Evolutionary conservation across 2,329 filamentous ascomycete species (phyloP).

Genomic region (Ophiocordyceps australis): DNA sequence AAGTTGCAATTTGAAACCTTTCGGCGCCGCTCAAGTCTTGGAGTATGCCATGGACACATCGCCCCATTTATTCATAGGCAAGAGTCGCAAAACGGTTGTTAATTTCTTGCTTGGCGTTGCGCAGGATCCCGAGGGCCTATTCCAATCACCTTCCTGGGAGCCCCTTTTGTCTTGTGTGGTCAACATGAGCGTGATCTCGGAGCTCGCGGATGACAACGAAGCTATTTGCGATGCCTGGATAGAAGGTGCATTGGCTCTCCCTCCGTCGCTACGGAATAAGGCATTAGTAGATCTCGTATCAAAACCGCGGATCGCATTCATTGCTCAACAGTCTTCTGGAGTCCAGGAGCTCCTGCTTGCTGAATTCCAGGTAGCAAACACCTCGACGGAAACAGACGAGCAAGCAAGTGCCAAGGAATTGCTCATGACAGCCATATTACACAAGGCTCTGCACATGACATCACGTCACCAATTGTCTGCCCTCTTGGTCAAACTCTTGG

Average conservation of each 20-base stretch:
- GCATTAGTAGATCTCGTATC: conserved; percentile 28
- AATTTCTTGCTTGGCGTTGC: too few species aligned
- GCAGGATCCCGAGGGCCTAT: too few species aligned
- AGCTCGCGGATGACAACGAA: conserved; percentile 16
- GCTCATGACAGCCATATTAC: conserved; percentile 26
- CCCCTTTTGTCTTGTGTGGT: conserved; percentile 49
- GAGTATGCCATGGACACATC: conserved; percentile 17
- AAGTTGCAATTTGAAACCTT: conserved; percentile 36
- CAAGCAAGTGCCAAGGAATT: conserved; percentile 18
- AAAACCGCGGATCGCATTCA: conserved; percentile 16
- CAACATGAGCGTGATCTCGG: conserved; percentile 25
- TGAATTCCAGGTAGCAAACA: conserved; percentile 18
- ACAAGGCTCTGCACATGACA: conserved; percentile 18
- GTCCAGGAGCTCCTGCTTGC: conserved; percentile 30
- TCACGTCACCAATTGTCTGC: conserved; percentile 14
- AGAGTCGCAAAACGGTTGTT: conserved; percentile 10
- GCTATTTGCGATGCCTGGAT: conserved; percentile 26
- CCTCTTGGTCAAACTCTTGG: conserved; percentile 16
- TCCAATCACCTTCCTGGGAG: too few species aligned
- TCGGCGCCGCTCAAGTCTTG: conserved; percentile 30
- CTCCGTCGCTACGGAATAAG: conserved; percentile 7
- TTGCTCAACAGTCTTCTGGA: conserved; percentile 17
- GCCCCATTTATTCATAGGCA: conserved; percentile 20
- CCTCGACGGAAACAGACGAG: conserved; percentile 9
- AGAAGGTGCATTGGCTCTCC: conserved; percentile 17